Base-by-base conservation (phyloP, 352 stramenopile genomes). In the Phytophthora rubi region DNA sequence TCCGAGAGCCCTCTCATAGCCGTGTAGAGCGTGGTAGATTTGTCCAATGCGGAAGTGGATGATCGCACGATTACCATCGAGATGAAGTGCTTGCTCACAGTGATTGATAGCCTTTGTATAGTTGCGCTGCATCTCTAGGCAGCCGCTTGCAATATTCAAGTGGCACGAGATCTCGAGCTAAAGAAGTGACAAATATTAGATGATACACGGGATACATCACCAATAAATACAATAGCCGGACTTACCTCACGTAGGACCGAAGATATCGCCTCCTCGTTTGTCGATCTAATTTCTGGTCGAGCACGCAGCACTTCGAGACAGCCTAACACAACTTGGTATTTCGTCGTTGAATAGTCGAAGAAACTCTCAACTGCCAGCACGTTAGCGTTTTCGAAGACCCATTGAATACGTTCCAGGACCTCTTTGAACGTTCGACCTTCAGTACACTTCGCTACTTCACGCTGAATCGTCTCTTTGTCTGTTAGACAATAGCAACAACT, bases 341-440 rank as follows among this genome's bases (percentile, higher is more conserved):
- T 89, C n/a, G 58, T 57, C 13, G 71, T 81, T 3, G 85, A 86
- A 54, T 93, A 90, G 60, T 80, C 76, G 49, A 78, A 87, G 54
- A 93, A 93, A 1, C 78, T 80, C 63, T 93, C 85, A 3, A 80
- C 45, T 76, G 86, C 84, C 23, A 93, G 57, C 15, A 90, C 83
- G n/a, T 81, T 83, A 13, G 76, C 83, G 53, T 85, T 76, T 59
- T 85, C 73, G 53, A 89, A 81, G 12, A 63, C 23, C 59, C 76
- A 65, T 15, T 79, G 71, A 18, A 89, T 75, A 15, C 53, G 15
- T 16, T 73, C 66, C 26, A 89, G 64, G n/a, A 77, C 23, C 5
- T 63, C 13, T 47, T 49, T 23, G 15, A 76, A 42, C 18, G 63
- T 53, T 49, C 26, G 23, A 5, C 42, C 53, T 3, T 75, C 65